Evolutionary conservation across 352 stramenopile species (phyloP), one percentile per base, ranked within the genome.

Genomic region (Phytopythium mirpurense): DNA sequence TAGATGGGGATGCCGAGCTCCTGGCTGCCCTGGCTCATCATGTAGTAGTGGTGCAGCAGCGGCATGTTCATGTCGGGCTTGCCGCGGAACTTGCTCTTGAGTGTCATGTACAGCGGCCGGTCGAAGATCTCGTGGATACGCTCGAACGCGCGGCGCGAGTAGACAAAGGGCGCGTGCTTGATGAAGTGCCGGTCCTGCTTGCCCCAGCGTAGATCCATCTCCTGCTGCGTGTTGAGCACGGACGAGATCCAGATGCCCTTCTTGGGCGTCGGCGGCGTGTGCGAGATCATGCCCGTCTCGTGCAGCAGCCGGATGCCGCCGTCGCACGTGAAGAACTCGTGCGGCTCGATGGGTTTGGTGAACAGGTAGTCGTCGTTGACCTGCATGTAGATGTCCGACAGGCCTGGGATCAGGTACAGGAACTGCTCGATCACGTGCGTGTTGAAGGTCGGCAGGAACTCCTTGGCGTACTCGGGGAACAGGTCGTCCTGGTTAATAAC

Each of bases 331-430:
- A 95, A 95, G 56, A 93, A 87, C 57, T 89, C 78, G 42, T 93
- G 75, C 9, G 85, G 85, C 15, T 65, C 63, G 36, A 95, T 83
- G 35, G 78, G 78, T 58, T 90, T 86, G 37, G 78, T 84, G 58
- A 95, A 95, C 43, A 95, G 63, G 60, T 93, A 95, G 70, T 95
- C 85, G 62, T 95, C 85, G 61, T 95, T 95, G 51, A 95, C 70
- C 55, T 95, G 83, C 70, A 95, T 93, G 64, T 83, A 95, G 42
- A 90, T 83, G 54, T 95, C 85, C 44, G 85, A 91, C 24, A 95
- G 70, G 0, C 81, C 85, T 3, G 85, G 85, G 49, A 95, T 93
- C 18, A 78, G 54, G 59, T 95, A 88, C 51, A 95, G 56, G 56
- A 92, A 95, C 66, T 95, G 85, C 65, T 95, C 85, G 37, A 95